Evolutionary conservation across 129 eudicot genomes (phyloP).

Genomic region (Tagetes erecta): DNA sequence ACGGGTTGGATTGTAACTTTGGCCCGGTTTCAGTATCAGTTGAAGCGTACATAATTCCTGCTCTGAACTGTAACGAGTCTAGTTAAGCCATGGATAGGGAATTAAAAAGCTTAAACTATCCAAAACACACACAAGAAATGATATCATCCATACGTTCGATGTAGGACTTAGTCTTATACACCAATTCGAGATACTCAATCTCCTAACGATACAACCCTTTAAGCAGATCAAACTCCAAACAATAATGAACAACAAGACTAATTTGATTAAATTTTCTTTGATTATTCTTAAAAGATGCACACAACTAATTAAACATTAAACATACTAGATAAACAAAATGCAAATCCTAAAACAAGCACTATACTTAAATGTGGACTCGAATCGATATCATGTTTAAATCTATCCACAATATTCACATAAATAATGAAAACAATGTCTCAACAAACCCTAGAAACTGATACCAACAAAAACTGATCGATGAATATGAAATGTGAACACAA

Average conservation of each 20-base stretch:
- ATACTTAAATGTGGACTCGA: too few relatives aligned
- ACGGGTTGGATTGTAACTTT: constrained; percentile 56
- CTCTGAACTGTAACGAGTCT: constrained; percentile 91
- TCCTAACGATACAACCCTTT: too few relatives aligned
- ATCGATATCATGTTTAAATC: background rate
- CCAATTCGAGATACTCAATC: too few relatives aligned
- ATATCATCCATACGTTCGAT: background rate
- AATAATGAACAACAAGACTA: too few relatives aligned
- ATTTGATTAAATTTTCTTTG: too few relatives aligned
- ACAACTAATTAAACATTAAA: too few relatives aligned
- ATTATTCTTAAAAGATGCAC: too few relatives aligned
- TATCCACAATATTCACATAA: background rate
- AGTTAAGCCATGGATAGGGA: constrained; percentile 65
- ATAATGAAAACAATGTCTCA: background rate
- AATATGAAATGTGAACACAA: constrained; percentile 20
- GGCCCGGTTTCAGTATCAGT: constrained; percentile 46
- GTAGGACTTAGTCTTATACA: background rate
- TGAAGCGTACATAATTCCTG: constrained; percentile 95
- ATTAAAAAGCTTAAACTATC: constrained; percentile 1
- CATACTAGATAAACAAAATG: too few relatives aligned
- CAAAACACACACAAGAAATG: background rate
- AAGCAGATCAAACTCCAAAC: too few relatives aligned
- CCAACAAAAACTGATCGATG: background rate
- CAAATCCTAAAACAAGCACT: too few relatives aligned
- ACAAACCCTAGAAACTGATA: background rate